phyloP scores from a whole-genome alignment of 306 rosid species.

The Senna tora region DNA sequence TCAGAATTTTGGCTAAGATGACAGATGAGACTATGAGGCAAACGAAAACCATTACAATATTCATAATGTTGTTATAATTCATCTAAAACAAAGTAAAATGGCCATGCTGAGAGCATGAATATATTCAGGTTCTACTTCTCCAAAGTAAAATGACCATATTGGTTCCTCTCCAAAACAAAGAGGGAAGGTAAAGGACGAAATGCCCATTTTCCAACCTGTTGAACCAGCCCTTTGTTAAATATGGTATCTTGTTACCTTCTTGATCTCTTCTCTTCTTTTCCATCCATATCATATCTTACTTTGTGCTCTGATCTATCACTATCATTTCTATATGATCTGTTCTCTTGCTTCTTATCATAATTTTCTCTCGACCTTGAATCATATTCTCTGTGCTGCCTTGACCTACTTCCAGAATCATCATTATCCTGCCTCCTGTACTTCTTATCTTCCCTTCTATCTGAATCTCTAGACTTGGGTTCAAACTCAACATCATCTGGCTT shows the following conservation, averaged over 20 bases:
- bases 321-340: slow-evolving; percentile 39
- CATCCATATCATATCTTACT: slow-evolving; percentile 41
- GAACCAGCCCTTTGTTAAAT: slow-evolving; percentile 10
- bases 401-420: slow-evolving; percentile 49
- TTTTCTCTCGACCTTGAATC: too few species aligned
- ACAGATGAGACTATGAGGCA: not conserved
- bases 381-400: too few species aligned
- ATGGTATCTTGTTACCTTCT: slow-evolving; percentile 43
- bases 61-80: too few species aligned
- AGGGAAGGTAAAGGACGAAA: not conserved
- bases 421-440: slow-evolving; percentile 44
- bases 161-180: slow-evolving; percentile 24
- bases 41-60: too few species aligned
- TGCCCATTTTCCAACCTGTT: slow-evolving; percentile 14
- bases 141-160: too few species aligned
- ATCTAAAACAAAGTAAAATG: slow-evolving; percentile 9
- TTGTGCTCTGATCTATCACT: slow-evolving; percentile 34
- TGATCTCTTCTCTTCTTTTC: slow-evolving; percentile 51
- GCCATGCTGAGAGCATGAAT: slow-evolving; percentile 6
- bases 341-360: slow-evolving; percentile 55
- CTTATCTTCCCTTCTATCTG: slow-evolving; percentile 56
- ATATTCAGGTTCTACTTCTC: slow-evolving; percentile 4
- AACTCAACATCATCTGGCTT: slow-evolving; percentile 45
- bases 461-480: slow-evolving; percentile 53
- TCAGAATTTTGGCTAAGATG: not conserved